phyloP scores from a whole-genome alignment of 306 rosid genomes.

The Vachellia pachyceras region DNA sequence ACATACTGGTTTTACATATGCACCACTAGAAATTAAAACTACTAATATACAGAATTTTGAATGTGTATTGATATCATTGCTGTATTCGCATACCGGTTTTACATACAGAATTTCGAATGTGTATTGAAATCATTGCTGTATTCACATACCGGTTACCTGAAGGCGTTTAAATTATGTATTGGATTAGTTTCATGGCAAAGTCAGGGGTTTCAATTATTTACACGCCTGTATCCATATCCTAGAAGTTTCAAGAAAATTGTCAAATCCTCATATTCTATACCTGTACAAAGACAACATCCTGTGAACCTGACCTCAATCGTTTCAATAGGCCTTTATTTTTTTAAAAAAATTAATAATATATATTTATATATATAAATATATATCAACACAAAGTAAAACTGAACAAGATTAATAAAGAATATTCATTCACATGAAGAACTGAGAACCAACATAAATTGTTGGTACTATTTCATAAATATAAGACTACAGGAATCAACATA shows the following conservation, averaged over 20 bases:
- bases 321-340: not conserved
- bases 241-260: not conserved
- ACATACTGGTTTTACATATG: not conserved
- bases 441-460: not conserved
- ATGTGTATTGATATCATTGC: not conserved
- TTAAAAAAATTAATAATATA: too few relatives aligned
- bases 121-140: not conserved
- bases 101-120: not conserved
- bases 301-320: not conserved
- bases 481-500: not conserved
- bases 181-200: not conserved
- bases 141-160: not conserved
- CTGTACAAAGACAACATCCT: not conserved
- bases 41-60: not conserved
- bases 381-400: not conserved
- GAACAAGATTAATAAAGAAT: not conserved
- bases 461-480: not conserved
- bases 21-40: constrained; percentile 2
- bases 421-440: not conserved
- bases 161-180: not conserved
- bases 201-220: not conserved
- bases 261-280: not conserved
- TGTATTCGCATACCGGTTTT: not conserved
- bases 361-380: not conserved
- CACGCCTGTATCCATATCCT: not conserved